Evolutionary conservation across 345 rosid species (phyloP).

Genomic region (Garcia nutans): DNA sequence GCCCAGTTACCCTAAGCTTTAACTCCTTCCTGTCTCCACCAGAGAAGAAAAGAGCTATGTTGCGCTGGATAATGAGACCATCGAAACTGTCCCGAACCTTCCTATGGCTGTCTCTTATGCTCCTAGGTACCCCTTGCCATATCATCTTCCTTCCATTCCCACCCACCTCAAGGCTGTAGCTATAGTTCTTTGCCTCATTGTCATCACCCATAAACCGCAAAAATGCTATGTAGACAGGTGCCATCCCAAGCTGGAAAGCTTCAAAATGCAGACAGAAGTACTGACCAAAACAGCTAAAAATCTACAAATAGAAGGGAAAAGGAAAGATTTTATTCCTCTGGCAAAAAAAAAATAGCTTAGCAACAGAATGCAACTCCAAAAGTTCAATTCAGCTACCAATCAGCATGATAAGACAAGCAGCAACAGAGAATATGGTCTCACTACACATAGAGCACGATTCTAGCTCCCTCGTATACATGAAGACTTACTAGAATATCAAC

Average conservation of each 20-base stretch:
- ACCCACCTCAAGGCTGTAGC: slow-evolving; percentile 83
- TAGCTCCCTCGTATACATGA: neutral
- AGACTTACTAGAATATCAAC: neutral
- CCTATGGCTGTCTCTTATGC: slow-evolving; percentile 72
- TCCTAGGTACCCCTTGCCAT: slow-evolving; percentile 82
- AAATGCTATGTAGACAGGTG: slow-evolving; percentile 77
- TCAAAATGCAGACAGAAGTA: slow-evolving; percentile 77
- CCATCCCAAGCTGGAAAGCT: slow-evolving; percentile 79
- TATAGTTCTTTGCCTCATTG: slow-evolving; percentile 68
- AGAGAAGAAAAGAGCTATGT: slow-evolving; percentile 77
- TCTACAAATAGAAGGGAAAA: slow-evolving; percentile 31
- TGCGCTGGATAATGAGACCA: slow-evolving; percentile 76
- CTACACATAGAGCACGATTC: neutral
- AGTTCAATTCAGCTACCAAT: neutral
- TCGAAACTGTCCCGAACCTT: slow-evolving; percentile 83
- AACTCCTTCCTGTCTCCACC: slow-evolving; percentile 77
- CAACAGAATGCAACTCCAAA: neutral
- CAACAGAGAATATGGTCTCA: neutral
- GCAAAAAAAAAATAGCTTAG: too few species aligned
- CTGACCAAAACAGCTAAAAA: slow-evolving; percentile 81
- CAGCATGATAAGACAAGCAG: neutral
- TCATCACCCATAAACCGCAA: slow-evolving; percentile 83
- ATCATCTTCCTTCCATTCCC: slow-evolving; percentile 74
- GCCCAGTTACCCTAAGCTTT: slow-evolving; percentile 78
- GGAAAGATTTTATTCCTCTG: too few species aligned